Percentiles rank a stretch among this genome's conserved stretches.
These are phyloP conservation scores for Elsinoe ampelina DNA, from an alignment of 2,329 filamentous ascomycete species.

Conservation along the genomic window DNA sequence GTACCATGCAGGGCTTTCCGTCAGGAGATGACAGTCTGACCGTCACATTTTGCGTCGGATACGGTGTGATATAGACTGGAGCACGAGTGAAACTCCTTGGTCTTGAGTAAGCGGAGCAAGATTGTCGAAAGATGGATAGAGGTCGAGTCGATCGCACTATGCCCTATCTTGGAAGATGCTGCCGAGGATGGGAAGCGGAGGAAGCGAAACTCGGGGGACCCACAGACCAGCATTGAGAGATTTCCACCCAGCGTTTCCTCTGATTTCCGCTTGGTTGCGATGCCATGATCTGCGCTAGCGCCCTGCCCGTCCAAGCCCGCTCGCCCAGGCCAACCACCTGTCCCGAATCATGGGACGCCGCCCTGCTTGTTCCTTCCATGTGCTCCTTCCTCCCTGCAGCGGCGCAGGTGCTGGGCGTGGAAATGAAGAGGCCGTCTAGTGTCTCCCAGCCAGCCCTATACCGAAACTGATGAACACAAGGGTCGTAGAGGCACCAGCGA, in stretches of 20 bases:
- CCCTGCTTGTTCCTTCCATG: neutral
- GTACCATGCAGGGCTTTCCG: neutral
- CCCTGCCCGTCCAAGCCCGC: neutral
- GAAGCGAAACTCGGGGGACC: neutral
- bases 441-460: constrained; percentile 7
- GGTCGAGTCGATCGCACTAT: neutral
- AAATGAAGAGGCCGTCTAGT: neutral
- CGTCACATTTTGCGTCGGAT: neutral
- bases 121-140: neutral
- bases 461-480: neutral
- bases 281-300: neutral
- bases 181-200: neutral
- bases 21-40: neutral
- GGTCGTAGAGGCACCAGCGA: neutral
- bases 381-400: neutral
- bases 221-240: no score
- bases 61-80: neutral
- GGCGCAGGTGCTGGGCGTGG: neutral
- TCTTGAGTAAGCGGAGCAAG: neutral
- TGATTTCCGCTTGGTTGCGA: neutral
- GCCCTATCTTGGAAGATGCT: constrained; percentile 6
- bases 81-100: neutral
- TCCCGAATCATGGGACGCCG: neutral
- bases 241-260: neutral
- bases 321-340: constrained; percentile 1